phyloP scores from a whole-genome alignment of 495 filamentous ascomycete species.

The Copromyces sp. region DNA sequence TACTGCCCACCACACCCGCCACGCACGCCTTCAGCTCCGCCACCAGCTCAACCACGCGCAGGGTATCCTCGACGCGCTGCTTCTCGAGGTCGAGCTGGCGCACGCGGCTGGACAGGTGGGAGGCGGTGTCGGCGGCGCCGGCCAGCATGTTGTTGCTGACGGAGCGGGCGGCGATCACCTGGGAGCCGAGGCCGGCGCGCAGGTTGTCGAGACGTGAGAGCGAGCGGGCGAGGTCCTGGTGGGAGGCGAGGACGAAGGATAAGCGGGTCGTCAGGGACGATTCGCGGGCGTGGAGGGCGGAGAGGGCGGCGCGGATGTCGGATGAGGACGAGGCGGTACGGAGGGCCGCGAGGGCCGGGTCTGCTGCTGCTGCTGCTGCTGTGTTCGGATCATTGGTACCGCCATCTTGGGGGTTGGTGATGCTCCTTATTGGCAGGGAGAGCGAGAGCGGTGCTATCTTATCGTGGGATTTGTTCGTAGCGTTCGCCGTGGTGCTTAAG shows the following conservation, averaged over 20 bases:
- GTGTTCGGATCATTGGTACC: not conserved
- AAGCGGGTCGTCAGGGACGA: conserved; percentile 61
- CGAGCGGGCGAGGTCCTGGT: conserved; percentile 74
- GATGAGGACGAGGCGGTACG: conserved; percentile 60
- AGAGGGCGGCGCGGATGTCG: conserved; percentile 68
- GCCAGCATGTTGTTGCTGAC: conserved; percentile 86
- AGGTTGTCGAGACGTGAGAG: conserved; percentile 81
- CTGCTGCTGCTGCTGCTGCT: not conserved
- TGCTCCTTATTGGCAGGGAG: not conserved
- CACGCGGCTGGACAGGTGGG: conserved; percentile 74
- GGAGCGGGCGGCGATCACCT: conserved; percentile 70
- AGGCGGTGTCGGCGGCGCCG: conserved; percentile 73
- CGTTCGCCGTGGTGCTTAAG: not conserved
- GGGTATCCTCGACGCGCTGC: conserved; percentile 74
- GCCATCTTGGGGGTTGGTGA: not conserved
- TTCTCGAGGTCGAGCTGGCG: conserved; percentile 83
- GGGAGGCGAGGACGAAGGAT: conserved; percentile 62
- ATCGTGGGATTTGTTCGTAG: not conserved
- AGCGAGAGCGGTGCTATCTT: not conserved
- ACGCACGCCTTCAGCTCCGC: conserved; percentile 93
- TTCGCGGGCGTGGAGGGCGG: conserved; percentile 66
- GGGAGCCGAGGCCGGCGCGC: conserved; percentile 77
- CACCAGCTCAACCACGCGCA: conserved; percentile 91
- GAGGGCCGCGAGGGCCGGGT: conserved; percentile 34
- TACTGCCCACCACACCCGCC: conserved; percentile 85